Evolutionary conservation across 148 eudicot species (phyloP).

Genomic region (Dianthus caryophyllus): DNA sequence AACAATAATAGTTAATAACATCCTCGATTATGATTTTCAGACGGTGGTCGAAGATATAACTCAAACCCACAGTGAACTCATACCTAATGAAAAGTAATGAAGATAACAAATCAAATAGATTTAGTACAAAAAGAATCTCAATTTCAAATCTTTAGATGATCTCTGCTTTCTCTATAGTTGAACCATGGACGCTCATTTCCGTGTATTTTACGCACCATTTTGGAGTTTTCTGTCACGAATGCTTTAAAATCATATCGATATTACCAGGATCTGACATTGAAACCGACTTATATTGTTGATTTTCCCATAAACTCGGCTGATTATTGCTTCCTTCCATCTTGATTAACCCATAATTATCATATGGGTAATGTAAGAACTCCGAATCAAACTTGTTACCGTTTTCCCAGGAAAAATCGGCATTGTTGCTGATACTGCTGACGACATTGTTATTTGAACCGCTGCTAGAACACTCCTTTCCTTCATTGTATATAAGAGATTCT

Average conservation of each 20-base stretch:
- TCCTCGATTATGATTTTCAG: slow-evolving; percentile 15
- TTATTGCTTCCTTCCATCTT: slow-evolving; percentile 21
- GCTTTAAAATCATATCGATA: slow-evolving; percentile 23
- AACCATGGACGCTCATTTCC: too few relatives aligned
- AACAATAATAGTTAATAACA: too few relatives aligned
- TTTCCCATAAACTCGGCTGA: slow-evolving; percentile 15
- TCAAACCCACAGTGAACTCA: slow-evolving; percentile 10
- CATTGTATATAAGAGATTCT: slow-evolving; percentile 34
- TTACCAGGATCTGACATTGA: slow-evolving; percentile 17
- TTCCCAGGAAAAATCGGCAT: slow-evolving; percentile 23
- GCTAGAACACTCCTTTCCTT: slow-evolving; percentile 46
- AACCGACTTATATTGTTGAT: slow-evolving; percentile 21
- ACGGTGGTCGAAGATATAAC: too few relatives aligned
- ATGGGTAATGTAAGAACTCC: slow-evolving; percentile 15
- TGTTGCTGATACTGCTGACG: slow-evolving; percentile 14
- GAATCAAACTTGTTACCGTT: slow-evolving; percentile 20
- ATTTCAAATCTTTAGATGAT: not conserved
- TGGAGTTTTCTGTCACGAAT: too few relatives aligned
- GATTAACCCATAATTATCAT: slow-evolving; percentile 18
- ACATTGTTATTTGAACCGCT: slow-evolving; percentile 29
- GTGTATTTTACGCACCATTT: too few relatives aligned
- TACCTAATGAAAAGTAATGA: not conserved
- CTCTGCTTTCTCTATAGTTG: not conserved
- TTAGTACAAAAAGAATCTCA: not conserved
- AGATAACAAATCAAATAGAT: not conserved